phyloP scores from a whole-genome alignment of 345 rosid genomes.

The Camelina laxa region DNA sequence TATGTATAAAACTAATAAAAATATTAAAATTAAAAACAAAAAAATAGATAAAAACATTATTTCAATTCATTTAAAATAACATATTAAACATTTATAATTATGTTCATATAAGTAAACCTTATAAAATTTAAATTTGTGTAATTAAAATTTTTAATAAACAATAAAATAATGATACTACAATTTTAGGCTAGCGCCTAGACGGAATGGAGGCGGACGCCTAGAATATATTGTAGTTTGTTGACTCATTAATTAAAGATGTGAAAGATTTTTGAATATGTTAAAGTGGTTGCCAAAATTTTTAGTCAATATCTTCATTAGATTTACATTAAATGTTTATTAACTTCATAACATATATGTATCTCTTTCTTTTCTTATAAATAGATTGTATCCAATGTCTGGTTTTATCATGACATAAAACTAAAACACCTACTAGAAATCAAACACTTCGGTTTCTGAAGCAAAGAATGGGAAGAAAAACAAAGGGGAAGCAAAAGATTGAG shows the following conservation, averaged over 20 bases:
- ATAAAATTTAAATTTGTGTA: too few relatives aligned
- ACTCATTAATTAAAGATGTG: background rate
- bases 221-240: background rate
- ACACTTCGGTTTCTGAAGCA: background rate
- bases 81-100: too few relatives aligned
- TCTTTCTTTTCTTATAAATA: slow-evolving; percentile 10
- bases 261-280: background rate
- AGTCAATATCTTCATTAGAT: background rate
- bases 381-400: background rate
- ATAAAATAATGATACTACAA: too few relatives aligned
- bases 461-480: slow-evolving; percentile 31
- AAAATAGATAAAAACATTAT: too few relatives aligned
- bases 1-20: too few relatives aligned
- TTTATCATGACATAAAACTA: background rate
- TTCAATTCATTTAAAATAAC: too few relatives aligned
- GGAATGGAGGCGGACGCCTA: too few relatives aligned
- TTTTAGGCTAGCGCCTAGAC: too few relatives aligned
- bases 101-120: too few relatives aligned
- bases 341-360: background rate
- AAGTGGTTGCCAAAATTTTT: slow-evolving; percentile 17
- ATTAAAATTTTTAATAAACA: too few relatives aligned
- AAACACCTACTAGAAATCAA: slow-evolving; percentile 14
- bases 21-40: too few relatives aligned
- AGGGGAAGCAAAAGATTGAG: slow-evolving; percentile 45
- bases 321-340: background rate